A percentile compares a stretch with the other conserved stretches of the same genome.
These are phyloP conservation scores for Periconia digitata DNA, from an alignment of 2,329 filamentous ascomycete species.

Conservation along the genomic window DNA sequence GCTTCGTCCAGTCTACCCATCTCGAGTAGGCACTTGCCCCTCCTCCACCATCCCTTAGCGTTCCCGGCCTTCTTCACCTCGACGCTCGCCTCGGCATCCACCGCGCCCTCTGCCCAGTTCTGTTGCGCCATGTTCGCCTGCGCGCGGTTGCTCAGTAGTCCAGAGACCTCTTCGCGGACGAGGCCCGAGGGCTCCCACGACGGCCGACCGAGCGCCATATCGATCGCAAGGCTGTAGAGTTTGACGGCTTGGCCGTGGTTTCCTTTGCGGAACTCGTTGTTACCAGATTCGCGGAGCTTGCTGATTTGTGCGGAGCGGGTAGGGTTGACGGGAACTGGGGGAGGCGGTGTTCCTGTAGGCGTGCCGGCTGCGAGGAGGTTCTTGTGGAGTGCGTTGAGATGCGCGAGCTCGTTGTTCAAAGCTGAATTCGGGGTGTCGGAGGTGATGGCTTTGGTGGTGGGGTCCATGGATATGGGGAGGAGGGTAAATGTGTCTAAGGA, in stretches of 20 bases:
- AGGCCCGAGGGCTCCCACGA: slow-evolving; percentile 85
- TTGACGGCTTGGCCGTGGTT: slow-evolving; percentile 74
- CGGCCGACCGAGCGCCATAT: slow-evolving; percentile 83
- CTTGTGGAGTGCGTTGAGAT: slow-evolving; percentile 79
- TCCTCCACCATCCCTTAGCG: slow-evolving; percentile 91
- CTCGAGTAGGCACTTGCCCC: slow-evolving; percentile 82
- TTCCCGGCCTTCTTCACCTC: slow-evolving; percentile 86
- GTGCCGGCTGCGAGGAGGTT: slow-evolving; percentile 66
- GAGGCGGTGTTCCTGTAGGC: slow-evolving; percentile 71
- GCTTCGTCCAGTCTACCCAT: slow-evolving; percentile 89
- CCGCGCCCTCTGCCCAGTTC: slow-evolving; percentile 81
- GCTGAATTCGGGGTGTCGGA: slow-evolving; percentile 41
- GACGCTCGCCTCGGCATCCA: slow-evolving; percentile 85
- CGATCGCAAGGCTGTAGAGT: slow-evolving; percentile 81
- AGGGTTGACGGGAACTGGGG: slow-evolving; percentile 87
- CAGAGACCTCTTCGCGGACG: slow-evolving; percentile 80
- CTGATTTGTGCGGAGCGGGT: slow-evolving; percentile 85
- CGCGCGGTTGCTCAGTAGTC: slow-evolving; percentile 81
- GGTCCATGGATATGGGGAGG: slow-evolving; percentile 79
- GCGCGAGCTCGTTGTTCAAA: slow-evolving; percentile 56
- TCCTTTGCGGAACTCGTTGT: slow-evolving; percentile 77
- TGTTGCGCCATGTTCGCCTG: slow-evolving; percentile 85
- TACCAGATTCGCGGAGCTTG: slow-evolving; percentile 89
- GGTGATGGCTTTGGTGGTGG: slow-evolving; percentile 74
- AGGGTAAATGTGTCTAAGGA: slow-evolving; percentile 71